Evolutionary conservation across 768 basidiomycete genomes (phyloP).

Genomic region (Amanita molliuscula): DNA sequence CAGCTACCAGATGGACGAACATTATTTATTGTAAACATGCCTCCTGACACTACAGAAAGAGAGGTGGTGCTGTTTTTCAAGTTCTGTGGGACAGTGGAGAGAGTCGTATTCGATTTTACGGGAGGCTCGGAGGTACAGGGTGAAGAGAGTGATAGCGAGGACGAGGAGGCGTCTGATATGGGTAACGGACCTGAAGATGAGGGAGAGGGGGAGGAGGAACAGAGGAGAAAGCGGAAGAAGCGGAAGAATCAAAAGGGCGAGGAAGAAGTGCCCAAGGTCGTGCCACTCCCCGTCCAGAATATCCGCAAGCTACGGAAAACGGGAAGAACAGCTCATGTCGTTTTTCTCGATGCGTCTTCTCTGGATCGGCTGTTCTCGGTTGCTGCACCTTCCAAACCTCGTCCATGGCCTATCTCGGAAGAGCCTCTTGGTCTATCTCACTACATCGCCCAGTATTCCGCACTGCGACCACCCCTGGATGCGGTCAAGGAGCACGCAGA

Average conservation of each 20-base stretch:
- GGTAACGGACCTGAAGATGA: conserved; percentile 14
- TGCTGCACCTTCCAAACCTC: conserved; percentile 42
- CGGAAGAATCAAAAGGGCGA: conserved; percentile 18
- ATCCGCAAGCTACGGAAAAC: conserved; percentile 52
- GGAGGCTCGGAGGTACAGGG: conserved; percentile 21
- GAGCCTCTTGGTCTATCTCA: conserved; percentile 56
- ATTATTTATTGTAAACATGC: conserved; percentile 82
- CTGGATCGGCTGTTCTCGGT: conserved; percentile 30
- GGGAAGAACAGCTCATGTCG: conserved; percentile 63
- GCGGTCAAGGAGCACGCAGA: conserved; percentile 72
- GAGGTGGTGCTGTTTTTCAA: conserved; percentile 76
- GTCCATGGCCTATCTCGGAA: conserved; percentile 50
- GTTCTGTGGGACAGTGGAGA: conserved; percentile 66
- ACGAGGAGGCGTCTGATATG: conserved; percentile 16
- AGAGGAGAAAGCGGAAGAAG: conserved; percentile 29
- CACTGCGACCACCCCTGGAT: conserved; percentile 69
- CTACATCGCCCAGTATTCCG: conserved; percentile 52
- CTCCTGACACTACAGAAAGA: conserved; percentile 78
- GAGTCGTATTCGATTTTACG: conserved; percentile 53
- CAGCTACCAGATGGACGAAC: conserved; percentile 50
- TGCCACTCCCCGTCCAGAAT: conserved; percentile 44
- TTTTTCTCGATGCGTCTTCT: conserved; percentile 61
- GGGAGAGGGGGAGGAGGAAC: conserved; percentile 20
- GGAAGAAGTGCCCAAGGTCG: conserved; percentile 34
- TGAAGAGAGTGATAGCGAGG: conserved; percentile 32